Evolutionary conservation across 768 basidiomycete species (phyloP).

Genomic region (Tulasnella sp.): DNA sequence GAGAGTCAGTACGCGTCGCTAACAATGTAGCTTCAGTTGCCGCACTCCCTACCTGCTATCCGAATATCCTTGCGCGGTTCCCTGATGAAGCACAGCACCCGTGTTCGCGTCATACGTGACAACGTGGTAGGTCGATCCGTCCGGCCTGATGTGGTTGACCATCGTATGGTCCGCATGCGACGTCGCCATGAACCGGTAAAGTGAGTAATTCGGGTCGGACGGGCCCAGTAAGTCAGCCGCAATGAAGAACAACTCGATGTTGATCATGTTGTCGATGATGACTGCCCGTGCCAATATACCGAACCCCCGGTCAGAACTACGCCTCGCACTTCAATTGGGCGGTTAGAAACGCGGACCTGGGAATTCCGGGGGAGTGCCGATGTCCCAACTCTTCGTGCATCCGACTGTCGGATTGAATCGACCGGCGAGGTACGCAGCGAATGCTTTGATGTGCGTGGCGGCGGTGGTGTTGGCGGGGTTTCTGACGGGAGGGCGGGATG

Average conservation of each 20-base stretch:
- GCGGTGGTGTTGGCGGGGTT: slow-evolving; percentile 15
- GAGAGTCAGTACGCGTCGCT: background rate
- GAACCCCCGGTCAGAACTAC: background rate
- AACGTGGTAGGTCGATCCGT: slow-evolving; percentile 19
- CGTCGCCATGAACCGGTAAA: slow-evolving; percentile 17
- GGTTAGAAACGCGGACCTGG: background rate
- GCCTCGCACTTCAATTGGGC: background rate
- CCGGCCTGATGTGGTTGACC: slow-evolving; percentile 18
- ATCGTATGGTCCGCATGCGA: slow-evolving; percentile 21
- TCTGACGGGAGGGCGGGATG: background rate
- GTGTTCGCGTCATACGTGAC: slow-evolving; percentile 26
- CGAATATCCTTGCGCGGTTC: slow-evolving; percentile 52
- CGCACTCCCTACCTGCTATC: slow-evolving; percentile 23
- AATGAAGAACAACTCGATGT: slow-evolving; percentile 15
- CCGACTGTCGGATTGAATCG: slow-evolving; percentile 16
- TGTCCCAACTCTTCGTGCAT: slow-evolving; percentile 18
- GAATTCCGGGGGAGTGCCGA: slow-evolving; percentile 9
- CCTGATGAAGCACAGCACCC: slow-evolving; percentile 43
- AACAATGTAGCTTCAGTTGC: too few species aligned
- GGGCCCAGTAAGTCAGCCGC: slow-evolving; percentile 11
- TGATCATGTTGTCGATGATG: slow-evolving; percentile 21
- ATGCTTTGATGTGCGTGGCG: slow-evolving; percentile 5
- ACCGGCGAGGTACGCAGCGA: slow-evolving; percentile 14
- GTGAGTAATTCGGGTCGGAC: slow-evolving; percentile 2
- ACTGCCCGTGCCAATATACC: background rate